A percentile compares a stretch with the other conserved stretches of the same genome.
Evolutionary conservation across 306 rosid species (phyloP).

Genomic region (Quercus wislizeni): DNA sequence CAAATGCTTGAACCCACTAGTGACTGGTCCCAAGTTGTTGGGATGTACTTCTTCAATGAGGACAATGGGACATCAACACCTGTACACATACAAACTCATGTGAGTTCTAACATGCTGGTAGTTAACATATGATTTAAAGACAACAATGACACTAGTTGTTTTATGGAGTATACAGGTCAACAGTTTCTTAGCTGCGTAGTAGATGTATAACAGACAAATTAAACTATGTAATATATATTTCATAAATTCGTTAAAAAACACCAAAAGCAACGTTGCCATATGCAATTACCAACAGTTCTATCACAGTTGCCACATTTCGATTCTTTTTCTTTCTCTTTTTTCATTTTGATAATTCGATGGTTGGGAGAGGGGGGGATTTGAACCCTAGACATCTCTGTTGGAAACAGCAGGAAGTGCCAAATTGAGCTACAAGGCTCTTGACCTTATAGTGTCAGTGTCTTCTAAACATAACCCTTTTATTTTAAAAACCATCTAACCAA

Average conservation of each 20-base stretch:
- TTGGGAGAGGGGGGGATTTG: too few relatives aligned
- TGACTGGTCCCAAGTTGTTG: slow-evolving; percentile 71
- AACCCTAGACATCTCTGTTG: too few relatives aligned
- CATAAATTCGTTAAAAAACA: background rate
- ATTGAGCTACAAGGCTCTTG: too few relatives aligned
- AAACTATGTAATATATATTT: background rate
- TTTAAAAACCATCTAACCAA: too few relatives aligned
- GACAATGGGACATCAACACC: slow-evolving; percentile 73
- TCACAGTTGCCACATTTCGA: background rate
- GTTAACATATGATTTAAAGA: background rate
- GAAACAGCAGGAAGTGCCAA: too few relatives aligned
- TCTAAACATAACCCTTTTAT: too few relatives aligned
- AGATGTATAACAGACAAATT: background rate
- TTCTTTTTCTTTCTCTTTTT: background rate
- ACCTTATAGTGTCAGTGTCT: too few relatives aligned
- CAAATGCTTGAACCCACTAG: slow-evolving; percentile 72
- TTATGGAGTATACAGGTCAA: background rate
- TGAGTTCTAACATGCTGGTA: slow-evolving; percentile 10
- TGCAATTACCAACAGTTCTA: background rate
- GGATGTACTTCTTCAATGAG: slow-evolving; percentile 65
- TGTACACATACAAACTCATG: slow-evolving; percentile 27
- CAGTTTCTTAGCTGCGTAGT: background rate
- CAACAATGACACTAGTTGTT: background rate
- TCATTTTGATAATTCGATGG: too few relatives aligned
- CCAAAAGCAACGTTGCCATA: background rate